Conservation (phyloP, 2,329 filamentous ascomycete species). For the Phoma sp. region DNA sequence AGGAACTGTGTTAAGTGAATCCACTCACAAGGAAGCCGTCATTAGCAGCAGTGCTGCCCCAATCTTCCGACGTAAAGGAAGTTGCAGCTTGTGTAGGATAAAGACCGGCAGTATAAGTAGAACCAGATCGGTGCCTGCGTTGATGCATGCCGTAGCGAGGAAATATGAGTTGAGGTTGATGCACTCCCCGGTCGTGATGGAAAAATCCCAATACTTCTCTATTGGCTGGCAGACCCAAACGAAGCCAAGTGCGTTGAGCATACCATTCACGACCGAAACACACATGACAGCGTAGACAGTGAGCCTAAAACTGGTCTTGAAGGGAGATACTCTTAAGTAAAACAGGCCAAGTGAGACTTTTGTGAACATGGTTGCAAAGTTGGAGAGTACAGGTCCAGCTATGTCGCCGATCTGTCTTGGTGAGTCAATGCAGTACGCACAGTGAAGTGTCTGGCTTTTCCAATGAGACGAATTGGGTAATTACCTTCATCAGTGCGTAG, state of each 20-base stretch:
- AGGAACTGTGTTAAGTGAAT: too few species aligned
- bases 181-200: constrained; percentile 18
- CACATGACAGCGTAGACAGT: constrained; percentile 18
- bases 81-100: constrained; percentile 27
- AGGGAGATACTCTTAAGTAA: constrained; percentile 22
- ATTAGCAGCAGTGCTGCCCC: constrained; percentile 21
- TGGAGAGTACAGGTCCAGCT: constrained; percentile 23
- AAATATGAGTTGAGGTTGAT: constrained; percentile 22
- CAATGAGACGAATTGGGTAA: not conserved
- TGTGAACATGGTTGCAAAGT: constrained; percentile 20
- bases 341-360: constrained; percentile 24
- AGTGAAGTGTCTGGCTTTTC: not conserved
- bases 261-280: constrained; percentile 21
- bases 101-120: constrained; percentile 27
- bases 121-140: constrained; percentile 19
- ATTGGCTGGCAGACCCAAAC: constrained; percentile 25
- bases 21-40: constrained; percentile 26
- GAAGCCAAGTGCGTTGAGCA: constrained; percentile 21
- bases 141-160: constrained; percentile 21
- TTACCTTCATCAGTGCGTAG: constrained; percentile 24
- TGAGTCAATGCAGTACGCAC: not conserved
- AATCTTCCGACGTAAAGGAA: constrained; percentile 23
- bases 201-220: constrained; percentile 26
- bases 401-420: constrained; percentile 21
- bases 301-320: constrained; percentile 6